Base-by-base conservation (phyloP, 2,329 filamentous ascomycete genomes). In the Ceratocystis colombiana region DNA sequence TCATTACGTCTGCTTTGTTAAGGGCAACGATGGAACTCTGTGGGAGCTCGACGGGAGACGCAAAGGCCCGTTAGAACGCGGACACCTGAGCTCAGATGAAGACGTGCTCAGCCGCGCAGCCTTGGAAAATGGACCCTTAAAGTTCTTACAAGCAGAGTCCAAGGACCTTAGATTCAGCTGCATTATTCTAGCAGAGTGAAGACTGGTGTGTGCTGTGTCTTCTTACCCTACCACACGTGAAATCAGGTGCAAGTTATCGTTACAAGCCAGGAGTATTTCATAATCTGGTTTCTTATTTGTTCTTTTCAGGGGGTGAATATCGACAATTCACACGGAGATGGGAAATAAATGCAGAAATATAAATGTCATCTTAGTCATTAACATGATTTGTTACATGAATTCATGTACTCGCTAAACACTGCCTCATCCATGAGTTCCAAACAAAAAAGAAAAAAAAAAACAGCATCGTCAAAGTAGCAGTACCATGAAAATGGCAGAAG, bases 1-100 rank as follows among this genome's bases (percentile, higher is more conserved):
- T 71, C 94, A 99, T 78, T 97, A 96, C 74, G 93, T 97, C 61
- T 94, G 90, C 73, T 99, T 97, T 76, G 88, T 94, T 64, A 94
- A 92, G 78, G 79, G 79, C 41, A 77, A 76, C 64, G 85, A 88
- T 74, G 87, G 87, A 66, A 82, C 74, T 12, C 72, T 85, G 46
- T 85, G 82, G 81, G 83, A 85, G 77, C 78, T 85, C 10, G 83
- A 85, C 70, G 83, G 83, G 2, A 76, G 82, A 63, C 73, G 80
- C 66, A 84, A 83, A 74, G 83, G 83, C 0, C 83, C 83, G 6
- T 76, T 85, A 37, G 73, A 76, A 50, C 74, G 82, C 28, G 88
- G 87, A 0, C 72, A 76, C 55, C 74, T 92, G 64, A 78, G 72
- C 0, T 75, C 76, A 1, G 79, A 80, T 46, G 88, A 91, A 74